A percentile compares a stretch with the other conserved stretches of the same genome.
These are phyloP conservation scores for Russula ochroleuca DNA, from an alignment of 768 basidiomycete species.

Conservation along the genomic window DNA sequence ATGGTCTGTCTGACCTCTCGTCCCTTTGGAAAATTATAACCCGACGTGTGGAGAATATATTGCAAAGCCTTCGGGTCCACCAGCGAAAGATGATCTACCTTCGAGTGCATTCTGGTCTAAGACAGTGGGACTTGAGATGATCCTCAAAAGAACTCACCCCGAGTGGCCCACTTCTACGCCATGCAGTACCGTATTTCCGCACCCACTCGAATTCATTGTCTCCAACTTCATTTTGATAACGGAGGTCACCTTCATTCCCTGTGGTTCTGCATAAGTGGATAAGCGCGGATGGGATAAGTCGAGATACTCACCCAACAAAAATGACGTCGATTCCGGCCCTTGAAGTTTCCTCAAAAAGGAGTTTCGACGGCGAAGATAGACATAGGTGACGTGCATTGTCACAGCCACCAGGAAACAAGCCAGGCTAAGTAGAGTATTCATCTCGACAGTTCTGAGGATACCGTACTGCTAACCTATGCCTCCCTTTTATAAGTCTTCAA, in stretches of 20 bases:
- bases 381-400: neutral
- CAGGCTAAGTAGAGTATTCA: conserved; percentile 13
- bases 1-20: conserved; percentile 13
- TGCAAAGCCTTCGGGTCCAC: conserved; percentile 30
- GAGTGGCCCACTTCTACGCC: conserved; percentile 24
- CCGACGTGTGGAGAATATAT: conserved; percentile 33
- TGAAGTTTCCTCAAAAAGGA: conserved; percentile 21
- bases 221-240: conserved; percentile 31
- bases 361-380: conserved; percentile 15
- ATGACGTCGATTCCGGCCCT: conserved; percentile 17
- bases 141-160: conserved; percentile 25
- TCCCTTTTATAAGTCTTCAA: conserved; percentile 11
- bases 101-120: conserved; percentile 14
- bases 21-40: conserved; percentile 30
- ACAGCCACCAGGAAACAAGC: conserved; percentile 5
- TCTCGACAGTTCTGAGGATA: conserved; percentile 1
- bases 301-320: conserved; percentile 11
- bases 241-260: conserved; percentile 32
- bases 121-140: neutral
- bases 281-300: neutral
- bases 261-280: neutral
- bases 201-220: conserved; percentile 31
- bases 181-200: conserved; percentile 31
- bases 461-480: neutral
- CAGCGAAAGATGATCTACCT: conserved; percentile 3